Evolutionary conservation across 805 yeast genomes (phyloP), one percentile per base, ranked within the genome.

Genomic region (Lachancea kluyveri): DNA sequence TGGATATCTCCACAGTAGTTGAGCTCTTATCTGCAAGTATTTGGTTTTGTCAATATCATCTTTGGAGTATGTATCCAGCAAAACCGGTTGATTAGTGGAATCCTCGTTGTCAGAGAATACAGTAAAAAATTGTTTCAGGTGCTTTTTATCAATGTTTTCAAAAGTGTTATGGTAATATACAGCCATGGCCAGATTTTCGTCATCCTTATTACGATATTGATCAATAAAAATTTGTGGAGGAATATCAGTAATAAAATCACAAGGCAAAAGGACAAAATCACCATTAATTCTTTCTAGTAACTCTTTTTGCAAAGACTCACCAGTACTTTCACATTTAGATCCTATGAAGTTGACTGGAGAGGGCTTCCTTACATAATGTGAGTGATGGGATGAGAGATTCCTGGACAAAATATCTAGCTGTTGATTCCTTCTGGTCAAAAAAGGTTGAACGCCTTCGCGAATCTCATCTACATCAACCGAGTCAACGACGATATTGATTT

Each of bases 211-310:
- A 48, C 96, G 68, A 55, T 79, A 88, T 30, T 80, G 82, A 50
- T 90, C 95, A 26, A 87, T 75, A 19, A 92, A 67, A 12, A 80
- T 79, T 48, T 84, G 90, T 8, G 97, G 95, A 3, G 95, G 95
- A 22, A 90, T 65, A 52, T 88, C 90, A 2, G 97, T 87, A 33
- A 94, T 67, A 53, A 92, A 84, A 57, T 94, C 98, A 62, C 96
- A 90, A 6, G 97, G 96, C 34, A 92, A 60, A 19, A 92, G 58
- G n/a, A 87, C 84, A 49, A 86, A 79, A 51, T 79, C 78, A 20
- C 67, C 50, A 31, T 53, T 42, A 18, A 61, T 48, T 33, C 59
- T 52, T 7, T 60, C 64, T 28, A 71, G 62, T 40, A 71, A 58
- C 35, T 73, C 69, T 26, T 39, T 43, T 31, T 67, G 65, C 23